Evolutionary conservation across 805 yeast genomes (phyloP).

Genomic region (Wickerhamiella allomyrinae): DNA sequence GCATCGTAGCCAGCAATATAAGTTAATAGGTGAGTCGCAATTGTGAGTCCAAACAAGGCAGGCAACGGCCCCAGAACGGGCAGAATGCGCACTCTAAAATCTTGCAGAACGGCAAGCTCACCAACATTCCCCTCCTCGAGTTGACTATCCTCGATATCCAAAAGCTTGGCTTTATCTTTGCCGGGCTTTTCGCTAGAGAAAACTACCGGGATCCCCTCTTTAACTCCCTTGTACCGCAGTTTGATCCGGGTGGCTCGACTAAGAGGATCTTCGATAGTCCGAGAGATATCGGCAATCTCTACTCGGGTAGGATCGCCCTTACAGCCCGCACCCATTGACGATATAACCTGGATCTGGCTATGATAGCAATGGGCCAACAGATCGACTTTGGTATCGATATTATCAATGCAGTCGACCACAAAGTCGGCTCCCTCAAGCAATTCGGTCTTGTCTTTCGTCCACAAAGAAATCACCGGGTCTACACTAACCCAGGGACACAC

Average conservation of each 20-base stretch:
- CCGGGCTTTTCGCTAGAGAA: conserved; percentile 95
- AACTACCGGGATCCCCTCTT: conserved; percentile 66
- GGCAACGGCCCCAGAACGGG: conserved; percentile 98
- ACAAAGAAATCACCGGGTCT: conserved; percentile 63
- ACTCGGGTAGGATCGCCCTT: conserved; percentile 90
- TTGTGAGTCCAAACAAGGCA: conserved; percentile 82
- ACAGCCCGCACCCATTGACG: conserved; percentile 96
- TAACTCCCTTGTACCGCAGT: conserved; percentile 65
- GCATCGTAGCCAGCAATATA: conserved; percentile 68
- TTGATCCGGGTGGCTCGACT: conserved; percentile 78
- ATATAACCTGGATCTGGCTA: conserved; percentile 49
- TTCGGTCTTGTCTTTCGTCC: conserved; percentile 55
- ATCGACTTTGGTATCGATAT: conserved; percentile 93
- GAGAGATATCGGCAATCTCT: conserved; percentile 75
- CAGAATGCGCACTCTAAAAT: conserved; percentile 83
- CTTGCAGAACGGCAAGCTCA: conserved; percentile 72
- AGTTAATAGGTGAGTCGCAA: conserved; percentile 73
- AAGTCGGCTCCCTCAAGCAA: conserved; percentile 54
- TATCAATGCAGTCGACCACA: conserved; percentile 91
- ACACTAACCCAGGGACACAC: conserved; percentile 92
- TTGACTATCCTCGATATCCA: conserved; percentile 77
- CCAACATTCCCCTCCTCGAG: conserved; percentile 69
- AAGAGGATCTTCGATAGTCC: conserved; percentile 86
- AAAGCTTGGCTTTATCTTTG: conserved; percentile 74
- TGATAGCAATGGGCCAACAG: conserved; percentile 58